Conservation (phyloP, 345 rosid species). For the Bretschneidera sinensis region DNA sequence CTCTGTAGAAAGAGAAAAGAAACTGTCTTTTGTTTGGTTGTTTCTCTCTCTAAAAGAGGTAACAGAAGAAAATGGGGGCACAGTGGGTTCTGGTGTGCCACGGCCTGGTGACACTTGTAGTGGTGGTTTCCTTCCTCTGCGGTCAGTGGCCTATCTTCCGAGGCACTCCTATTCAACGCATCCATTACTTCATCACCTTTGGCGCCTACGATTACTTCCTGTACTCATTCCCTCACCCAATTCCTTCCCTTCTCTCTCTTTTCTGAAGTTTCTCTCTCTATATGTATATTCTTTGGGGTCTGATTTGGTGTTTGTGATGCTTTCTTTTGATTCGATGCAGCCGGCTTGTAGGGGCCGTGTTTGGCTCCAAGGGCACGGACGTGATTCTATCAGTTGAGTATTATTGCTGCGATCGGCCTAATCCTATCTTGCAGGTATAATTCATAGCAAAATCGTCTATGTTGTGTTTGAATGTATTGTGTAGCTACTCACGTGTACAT, state of each 20-base stretch:
- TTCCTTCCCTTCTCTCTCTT: conserved; percentile 1
- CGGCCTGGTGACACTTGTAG: conserved; percentile 54
- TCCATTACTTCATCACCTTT: conserved; percentile 75
- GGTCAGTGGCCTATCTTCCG: conserved; percentile 97
- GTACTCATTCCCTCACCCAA: conserved; percentile 24
- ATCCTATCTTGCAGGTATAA: conserved; percentile 67
- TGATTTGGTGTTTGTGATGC: conserved; percentile 13
- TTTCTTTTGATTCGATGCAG: conserved; percentile 30
- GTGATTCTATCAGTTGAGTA: conserved; percentile 50
- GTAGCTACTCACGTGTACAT: too few relatives aligned
- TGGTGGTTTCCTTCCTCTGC: conserved; percentile 76
- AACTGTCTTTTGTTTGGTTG: background rate
- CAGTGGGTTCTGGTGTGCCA: conserved; percentile 74
- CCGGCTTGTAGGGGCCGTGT: conserved; percentile 49
- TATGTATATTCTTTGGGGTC: background rate
- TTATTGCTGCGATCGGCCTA: conserved; percentile 83
- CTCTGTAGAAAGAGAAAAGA: too few relatives aligned
- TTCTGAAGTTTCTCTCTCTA: background rate
- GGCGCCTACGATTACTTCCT: conserved; percentile 82
- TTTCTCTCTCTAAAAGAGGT: background rate
- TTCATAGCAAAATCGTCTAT: background rate
- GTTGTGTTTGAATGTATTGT: too few relatives aligned
- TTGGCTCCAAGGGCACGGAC: conserved; percentile 57
- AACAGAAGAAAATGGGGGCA: conserved; percentile 37
- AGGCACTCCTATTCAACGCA: conserved; percentile 66